phyloP scores from a whole-genome alignment of 176 grass and related monocot genomes.

The Lolium perenne region DNA sequence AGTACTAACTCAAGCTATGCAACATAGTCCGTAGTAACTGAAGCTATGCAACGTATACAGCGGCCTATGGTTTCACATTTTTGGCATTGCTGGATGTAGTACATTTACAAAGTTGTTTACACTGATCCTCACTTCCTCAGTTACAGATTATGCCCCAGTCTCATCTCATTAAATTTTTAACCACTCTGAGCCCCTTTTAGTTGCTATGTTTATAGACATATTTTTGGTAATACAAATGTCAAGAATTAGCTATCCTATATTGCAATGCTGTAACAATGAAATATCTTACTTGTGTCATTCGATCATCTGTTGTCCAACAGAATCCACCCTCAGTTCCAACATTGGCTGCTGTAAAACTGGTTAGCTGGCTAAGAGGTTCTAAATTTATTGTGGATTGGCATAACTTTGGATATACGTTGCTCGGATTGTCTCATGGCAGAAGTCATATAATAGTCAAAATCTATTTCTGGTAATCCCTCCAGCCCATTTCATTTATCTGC shows the following conservation, averaged over 20 bases:
- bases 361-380: constrained; percentile 77
- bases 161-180: constrained; percentile 2
- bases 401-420: constrained; percentile 96
- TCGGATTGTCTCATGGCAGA: constrained; percentile 86
- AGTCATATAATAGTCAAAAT: constrained; percentile 88
- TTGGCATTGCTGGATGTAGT: background rate
- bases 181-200: background rate
- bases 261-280: background rate
- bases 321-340: constrained; percentile 99
- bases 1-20: background rate
- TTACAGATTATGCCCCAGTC: background rate
- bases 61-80: constrained; percentile 1
- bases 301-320: constrained; percentile 50
- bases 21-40: background rate
- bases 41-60: background rate
- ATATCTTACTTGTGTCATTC: constrained; percentile 43
- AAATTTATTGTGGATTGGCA: constrained; percentile 98
- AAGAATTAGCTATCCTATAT: background rate
- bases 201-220: background rate
- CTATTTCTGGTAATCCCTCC: constrained; percentile 74
- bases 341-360: constrained; percentile 88
- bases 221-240: background rate
- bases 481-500: constrained; percentile 2
- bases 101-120: background rate
- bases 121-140: background rate